Evolutionary conservation across 2,329 filamentous ascomycete genomes (phyloP), one percentile per base, ranked within the genome.

Genomic region (Penicillium expansum): DNA sequence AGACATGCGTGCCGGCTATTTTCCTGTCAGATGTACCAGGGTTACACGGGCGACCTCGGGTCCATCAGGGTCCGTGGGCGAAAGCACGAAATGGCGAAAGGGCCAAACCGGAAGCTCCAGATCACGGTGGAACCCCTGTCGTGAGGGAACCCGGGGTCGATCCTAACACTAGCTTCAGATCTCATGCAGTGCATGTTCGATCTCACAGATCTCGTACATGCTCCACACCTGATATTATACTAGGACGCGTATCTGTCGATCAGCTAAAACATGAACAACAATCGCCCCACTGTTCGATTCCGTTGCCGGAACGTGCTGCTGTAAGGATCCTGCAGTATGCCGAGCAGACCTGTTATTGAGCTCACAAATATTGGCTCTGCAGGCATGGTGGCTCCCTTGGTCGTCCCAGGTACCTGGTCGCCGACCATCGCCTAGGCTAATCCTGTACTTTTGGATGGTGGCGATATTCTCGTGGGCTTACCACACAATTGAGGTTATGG

Each of bases 151-250:
- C 56, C 43, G 51, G 30, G 55, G 55, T 44, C 44, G 59, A 61
- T 65, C 61, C 42, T 48, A 43, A 51, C 53, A 47, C 59, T 62
- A 61, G 59, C 56, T 60, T 60, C 58, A 55, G 64, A 64, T 66
- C 58, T 63, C 54, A 50, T 64, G 57, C 62, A 60, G 45, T 35
- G 37, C 38, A 59, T 50, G 49, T 58, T 59, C 53, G 55, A 63
- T 61, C 51, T 53, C 60, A 58, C 52, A 62, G 62, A 66, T 65
- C 59, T 61, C 55, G 37, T 22, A 44, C 39, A 20, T 57, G 44
- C 51, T 39, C 48, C 38, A 49, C 35, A 35, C 7, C 24, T 30
- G 30, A 30, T 37, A 11, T 14, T 27, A n/a, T 8, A 27, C 30
- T 29, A 43, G 33, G 39, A 54, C 32, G 45, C 27, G 41, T 41